Evolutionary conservation across 495 filamentous ascomycete species (phyloP), one percentile per base, ranked within the genome.

Genomic region (Delitschia confertaspora): DNA sequence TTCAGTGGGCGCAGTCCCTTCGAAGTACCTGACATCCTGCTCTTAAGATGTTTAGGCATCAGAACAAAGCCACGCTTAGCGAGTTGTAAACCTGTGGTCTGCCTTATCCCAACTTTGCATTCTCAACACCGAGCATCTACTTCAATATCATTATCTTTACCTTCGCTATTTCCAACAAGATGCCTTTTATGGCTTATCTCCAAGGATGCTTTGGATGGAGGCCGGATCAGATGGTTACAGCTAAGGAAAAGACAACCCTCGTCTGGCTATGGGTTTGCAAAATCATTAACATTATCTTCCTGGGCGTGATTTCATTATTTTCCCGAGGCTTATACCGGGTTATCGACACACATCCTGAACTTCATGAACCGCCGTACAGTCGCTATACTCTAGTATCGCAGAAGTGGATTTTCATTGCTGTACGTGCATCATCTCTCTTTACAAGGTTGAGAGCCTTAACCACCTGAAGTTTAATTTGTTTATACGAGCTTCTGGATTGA

Each of bases 261-360:
- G 25, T 35, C 14, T 55, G 51, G 40, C 22, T 55, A 10, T 44
- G 16, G 10, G 1, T 19, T 13, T 11, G 42, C 3, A 49, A 45
- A 24, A 4, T 42, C 14, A 10, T 41, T 13, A 9, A 42, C 10
- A 16, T 55, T 16, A 43, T 55, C 21, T 33, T 34, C 1, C 25
- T 35, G 21, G 42, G 30, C 4, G 30, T 49, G 19, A 31, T 41
- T 1, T 35, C 51, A 3, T 55, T 54, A 39, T 13, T 19, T 11
- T 39, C 45, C 5, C 33, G 32, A 20, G 13, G 29, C 6, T 8
- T 24, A 9, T 49, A 47, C 19, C 25, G 19, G 4, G 14, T 39
- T 8, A 37, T 55, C 19, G 19, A 17, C 13, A n/a, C 20, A 2
- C 19, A 41, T 33, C 21, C 14, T 10, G 45, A 49, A 18, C 34